Conservation (phyloP, 148 eudicot species). For the Fagopyrum esculentum region DNA sequence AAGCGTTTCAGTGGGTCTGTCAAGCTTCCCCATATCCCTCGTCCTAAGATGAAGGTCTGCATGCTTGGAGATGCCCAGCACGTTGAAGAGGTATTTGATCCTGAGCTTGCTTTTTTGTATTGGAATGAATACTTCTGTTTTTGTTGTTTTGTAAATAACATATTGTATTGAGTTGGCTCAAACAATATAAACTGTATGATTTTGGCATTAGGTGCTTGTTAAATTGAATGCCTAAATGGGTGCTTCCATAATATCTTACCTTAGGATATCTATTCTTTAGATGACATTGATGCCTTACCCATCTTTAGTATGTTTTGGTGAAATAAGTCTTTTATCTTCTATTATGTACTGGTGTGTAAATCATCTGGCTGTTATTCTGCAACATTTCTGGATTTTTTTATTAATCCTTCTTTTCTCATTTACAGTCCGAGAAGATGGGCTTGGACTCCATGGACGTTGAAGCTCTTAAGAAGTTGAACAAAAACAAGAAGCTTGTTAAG, state of each 20-base stretch:
- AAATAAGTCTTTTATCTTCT: not conserved
- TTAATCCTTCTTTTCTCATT: not conserved
- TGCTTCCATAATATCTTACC: not conserved
- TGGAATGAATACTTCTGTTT: not conserved
- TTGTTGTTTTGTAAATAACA: not conserved
- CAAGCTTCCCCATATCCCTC: constrained; percentile 10
- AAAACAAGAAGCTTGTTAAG: constrained; percentile 12
- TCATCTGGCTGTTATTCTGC: not conserved
- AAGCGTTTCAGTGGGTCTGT: constrained; percentile 14
- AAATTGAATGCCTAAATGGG: not conserved
- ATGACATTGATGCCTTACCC: not conserved
- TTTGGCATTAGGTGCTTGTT: not conserved
- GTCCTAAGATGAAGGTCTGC: constrained; percentile 14
- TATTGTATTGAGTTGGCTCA: not conserved
- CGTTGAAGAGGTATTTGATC: not conserved
- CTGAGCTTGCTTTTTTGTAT: not conserved
- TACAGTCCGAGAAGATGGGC: constrained; percentile 12
- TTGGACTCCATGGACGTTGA: constrained; percentile 12
- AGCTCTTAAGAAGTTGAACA: constrained; percentile 12
- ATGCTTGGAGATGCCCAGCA: constrained; percentile 16
- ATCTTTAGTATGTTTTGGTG: not conserved
- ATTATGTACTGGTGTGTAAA: not conserved
- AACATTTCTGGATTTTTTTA: not conserved
- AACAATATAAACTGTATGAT: not conserved
- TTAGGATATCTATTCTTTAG: not conserved